Percentiles rank a stretch among this genome's conserved stretches.
Evolutionary conservation across 2,329 filamentous ascomycete genomes (phyloP).

Genomic region (Alternaria solani): DNA sequence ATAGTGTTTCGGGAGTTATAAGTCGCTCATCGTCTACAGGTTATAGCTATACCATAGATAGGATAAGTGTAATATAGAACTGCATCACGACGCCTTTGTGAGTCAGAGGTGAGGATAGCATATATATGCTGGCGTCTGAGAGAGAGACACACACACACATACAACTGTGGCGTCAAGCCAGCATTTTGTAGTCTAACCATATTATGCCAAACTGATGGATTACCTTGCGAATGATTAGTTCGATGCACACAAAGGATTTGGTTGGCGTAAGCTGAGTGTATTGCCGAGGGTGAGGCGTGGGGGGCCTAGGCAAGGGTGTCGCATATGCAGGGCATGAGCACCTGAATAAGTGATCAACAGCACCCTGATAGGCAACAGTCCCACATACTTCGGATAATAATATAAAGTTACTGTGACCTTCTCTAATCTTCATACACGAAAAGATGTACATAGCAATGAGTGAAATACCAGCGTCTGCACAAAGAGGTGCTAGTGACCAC

Average conservation of each 20-base stretch:
- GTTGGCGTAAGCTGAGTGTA: neutral
- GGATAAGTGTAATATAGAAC: too few relatives aligned
- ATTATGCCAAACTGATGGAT: neutral
- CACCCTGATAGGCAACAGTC: conserved; percentile 4
- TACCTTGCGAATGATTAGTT: neutral
- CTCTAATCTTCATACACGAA: neutral
- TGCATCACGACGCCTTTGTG: too few relatives aligned
- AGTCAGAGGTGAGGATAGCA: too few relatives aligned
- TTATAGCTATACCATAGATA: too few relatives aligned
- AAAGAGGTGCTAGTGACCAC: neutral
- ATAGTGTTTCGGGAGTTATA: too few relatives aligned
- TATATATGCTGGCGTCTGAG: too few relatives aligned
- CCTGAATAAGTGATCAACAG: conserved; percentile 11
- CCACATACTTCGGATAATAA: too few relatives aligned
- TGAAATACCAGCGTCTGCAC: too few relatives aligned
- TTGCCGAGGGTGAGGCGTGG: neutral
- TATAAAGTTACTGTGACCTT: neutral
- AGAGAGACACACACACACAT: too few relatives aligned
- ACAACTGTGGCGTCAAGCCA: neutral
- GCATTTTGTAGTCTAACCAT: neutral
- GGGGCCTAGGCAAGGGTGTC: neutral
- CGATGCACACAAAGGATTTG: too few relatives aligned
- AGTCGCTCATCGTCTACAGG: too few relatives aligned
- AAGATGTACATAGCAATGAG: neutral
- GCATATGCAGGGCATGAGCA: conserved; percentile 8